Evolutionary conservation across 352 stramenopile species (phyloP).

Genomic region (Halophytophthora batemanensis): DNA sequence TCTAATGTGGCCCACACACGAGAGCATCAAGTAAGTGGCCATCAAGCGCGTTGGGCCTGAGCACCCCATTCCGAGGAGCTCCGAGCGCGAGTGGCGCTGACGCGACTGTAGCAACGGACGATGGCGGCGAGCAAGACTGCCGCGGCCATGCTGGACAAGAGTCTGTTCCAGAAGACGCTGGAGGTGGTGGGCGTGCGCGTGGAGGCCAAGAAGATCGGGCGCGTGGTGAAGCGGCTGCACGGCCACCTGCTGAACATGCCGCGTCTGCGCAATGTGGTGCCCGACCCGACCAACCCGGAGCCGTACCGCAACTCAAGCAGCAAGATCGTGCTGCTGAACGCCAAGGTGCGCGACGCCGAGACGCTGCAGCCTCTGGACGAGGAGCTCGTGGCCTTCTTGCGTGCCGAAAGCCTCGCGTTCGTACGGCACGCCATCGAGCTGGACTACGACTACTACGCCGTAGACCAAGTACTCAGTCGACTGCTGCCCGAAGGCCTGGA

Average conservation of each 20-base stretch:
- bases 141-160: slow-evolving; percentile 55
- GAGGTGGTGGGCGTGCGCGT: slow-evolving; percentile 69
- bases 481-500: slow-evolving; percentile 80
- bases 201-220: slow-evolving; percentile 78
- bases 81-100: too few relatives aligned
- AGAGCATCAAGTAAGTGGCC: too few relatives aligned
- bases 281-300: slow-evolving; percentile 56
- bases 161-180: slow-evolving; percentile 68
- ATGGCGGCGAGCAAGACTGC: slow-evolving; percentile 12
- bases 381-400: slow-evolving; percentile 54
- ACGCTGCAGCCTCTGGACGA: slow-evolving; percentile 47
- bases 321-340: slow-evolving; percentile 71
- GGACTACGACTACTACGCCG: slow-evolving; percentile 75
- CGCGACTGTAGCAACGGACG: too few relatives aligned
- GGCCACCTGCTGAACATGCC: slow-evolving; percentile 71
- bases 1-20: too few relatives aligned
- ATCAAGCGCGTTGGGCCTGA: too few relatives aligned
- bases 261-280: slow-evolving; percentile 72
- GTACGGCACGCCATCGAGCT: slow-evolving; percentile 69
- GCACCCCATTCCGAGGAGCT: too few relatives aligned
- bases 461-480: slow-evolving; percentile 77
- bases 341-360: slow-evolving; percentile 56
- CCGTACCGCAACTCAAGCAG: slow-evolving; percentile 59
- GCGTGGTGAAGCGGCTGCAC: slow-evolving; percentile 67
- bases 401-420: slow-evolving; percentile 52